Evolutionary conservation across 441 rosid genomes (phyloP).

Genomic region (Gossypium schwendimanii): DNA sequence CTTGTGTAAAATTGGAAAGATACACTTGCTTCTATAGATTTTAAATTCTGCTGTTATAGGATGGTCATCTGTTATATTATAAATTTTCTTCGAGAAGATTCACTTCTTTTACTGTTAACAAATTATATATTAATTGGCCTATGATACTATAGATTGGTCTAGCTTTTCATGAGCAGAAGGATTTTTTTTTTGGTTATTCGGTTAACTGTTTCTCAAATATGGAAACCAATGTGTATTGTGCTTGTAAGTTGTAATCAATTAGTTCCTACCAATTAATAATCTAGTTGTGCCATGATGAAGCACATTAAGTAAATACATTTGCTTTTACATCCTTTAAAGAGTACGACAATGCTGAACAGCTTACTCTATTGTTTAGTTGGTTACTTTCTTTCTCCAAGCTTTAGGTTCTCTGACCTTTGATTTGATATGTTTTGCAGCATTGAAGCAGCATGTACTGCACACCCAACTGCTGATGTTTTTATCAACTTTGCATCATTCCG

Average conservation of each 20-base stretch:
- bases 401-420: constrained; percentile 6
- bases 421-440: constrained; percentile 45
- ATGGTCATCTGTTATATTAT: not conserved
- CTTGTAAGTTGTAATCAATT: not conserved
- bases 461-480: constrained; percentile 92
- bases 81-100: not conserved
- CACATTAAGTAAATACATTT: not conserved
- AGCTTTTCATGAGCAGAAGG: not conserved
- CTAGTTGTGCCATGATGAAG: not conserved
- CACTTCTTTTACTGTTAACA: not conserved
- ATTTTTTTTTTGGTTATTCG: not conserved
- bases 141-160: not conserved
- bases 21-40: not conserved
- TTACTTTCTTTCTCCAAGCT: not conserved
- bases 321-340: not conserved
- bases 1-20: not conserved
- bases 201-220: not conserved
- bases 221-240: not conserved
- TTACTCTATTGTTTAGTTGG: not conserved
- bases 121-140: not conserved
- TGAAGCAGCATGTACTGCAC: constrained; percentile 85
- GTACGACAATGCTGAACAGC: not conserved
- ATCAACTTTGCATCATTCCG: constrained; percentile 93
- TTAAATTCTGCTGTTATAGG: not conserved
- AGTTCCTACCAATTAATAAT: not conserved